Percentiles rank a stretch among this genome's conserved stretches.
Conservation (phyloP, 305 asterid genomes). For the Solanum aculeatissimum region DNA sequence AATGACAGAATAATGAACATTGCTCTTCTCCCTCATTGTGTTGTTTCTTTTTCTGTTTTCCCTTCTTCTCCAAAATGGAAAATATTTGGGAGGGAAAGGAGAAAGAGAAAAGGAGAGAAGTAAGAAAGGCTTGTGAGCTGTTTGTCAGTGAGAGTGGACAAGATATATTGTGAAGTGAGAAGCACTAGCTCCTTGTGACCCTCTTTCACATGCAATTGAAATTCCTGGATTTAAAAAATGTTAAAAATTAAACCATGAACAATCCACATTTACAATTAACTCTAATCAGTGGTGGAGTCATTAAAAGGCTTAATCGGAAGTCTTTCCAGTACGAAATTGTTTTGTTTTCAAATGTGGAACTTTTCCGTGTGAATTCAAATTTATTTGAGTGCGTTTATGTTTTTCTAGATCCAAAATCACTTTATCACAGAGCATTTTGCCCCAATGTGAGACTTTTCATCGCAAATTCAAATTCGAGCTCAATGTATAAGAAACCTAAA, state of each 20-base stretch:
- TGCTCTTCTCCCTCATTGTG: conserved; percentile 20
- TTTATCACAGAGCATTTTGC: too few relatives aligned
- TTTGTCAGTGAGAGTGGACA: conserved; percentile 7
- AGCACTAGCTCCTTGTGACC: not conserved
- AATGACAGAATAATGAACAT: conserved; percentile 20
- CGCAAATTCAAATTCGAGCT: too few relatives aligned
- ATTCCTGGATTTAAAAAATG: not conserved
- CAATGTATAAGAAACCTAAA: too few relatives aligned
- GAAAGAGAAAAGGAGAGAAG: not conserved
- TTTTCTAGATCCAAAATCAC: too few relatives aligned
- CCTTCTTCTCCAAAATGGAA: not conserved
- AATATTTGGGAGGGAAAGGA: not conserved
- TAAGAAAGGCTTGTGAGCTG: conserved; percentile 5
- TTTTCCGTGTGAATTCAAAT: too few relatives aligned
- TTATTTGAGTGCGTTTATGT: too few relatives aligned
- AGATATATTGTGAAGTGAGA: not conserved
- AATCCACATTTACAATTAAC: not conserved
- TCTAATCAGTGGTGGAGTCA: too few relatives aligned
- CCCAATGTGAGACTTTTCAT: too few relatives aligned
- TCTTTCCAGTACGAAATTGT: too few relatives aligned
- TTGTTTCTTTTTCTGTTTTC: not conserved
- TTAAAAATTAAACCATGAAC: not conserved
- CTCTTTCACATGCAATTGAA: not conserved
- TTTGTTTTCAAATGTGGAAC: too few relatives aligned
- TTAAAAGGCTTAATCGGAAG: too few relatives aligned